Conservation (phyloP, 305 asterid species). For the Fraxinus greggii region DNA sequence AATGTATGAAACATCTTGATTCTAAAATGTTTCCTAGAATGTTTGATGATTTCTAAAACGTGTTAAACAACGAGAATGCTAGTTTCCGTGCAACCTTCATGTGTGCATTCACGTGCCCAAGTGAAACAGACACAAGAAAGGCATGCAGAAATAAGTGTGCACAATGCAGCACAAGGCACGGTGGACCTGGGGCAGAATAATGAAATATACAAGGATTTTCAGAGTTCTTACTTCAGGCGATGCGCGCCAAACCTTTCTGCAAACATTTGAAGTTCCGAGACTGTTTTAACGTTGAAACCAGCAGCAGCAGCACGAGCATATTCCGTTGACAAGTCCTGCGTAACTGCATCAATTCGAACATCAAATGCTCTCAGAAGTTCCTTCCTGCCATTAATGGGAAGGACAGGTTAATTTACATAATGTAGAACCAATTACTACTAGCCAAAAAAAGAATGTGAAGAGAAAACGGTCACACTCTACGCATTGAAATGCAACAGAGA, state of each 20-base stretch:
- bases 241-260: constrained; percentile 71
- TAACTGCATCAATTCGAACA: constrained; percentile 70
- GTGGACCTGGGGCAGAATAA: background rate
- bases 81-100: background rate
- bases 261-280: constrained; percentile 74
- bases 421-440: background rate
- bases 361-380: constrained; percentile 85
- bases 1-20: too few relatives aligned
- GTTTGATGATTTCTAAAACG: background rate
- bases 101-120: background rate
- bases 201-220: background rate
- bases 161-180: background rate
- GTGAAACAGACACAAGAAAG: background rate
- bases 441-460: background rate
- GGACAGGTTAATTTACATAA: background rate
- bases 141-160: background rate
- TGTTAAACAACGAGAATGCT: background rate
- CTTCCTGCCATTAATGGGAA: constrained; percentile 42
- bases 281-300: constrained; percentile 65
- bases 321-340: constrained; percentile 65
- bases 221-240: constrained; percentile 63
- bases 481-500: background rate
- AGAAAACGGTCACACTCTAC: constrained; percentile 5
- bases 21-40: too few relatives aligned
- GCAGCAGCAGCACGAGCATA: constrained; percentile 79